phyloP scores from a whole-genome alignment of 495 filamentous ascomycete genomes.

The Sporormia fimetaria region DNA sequence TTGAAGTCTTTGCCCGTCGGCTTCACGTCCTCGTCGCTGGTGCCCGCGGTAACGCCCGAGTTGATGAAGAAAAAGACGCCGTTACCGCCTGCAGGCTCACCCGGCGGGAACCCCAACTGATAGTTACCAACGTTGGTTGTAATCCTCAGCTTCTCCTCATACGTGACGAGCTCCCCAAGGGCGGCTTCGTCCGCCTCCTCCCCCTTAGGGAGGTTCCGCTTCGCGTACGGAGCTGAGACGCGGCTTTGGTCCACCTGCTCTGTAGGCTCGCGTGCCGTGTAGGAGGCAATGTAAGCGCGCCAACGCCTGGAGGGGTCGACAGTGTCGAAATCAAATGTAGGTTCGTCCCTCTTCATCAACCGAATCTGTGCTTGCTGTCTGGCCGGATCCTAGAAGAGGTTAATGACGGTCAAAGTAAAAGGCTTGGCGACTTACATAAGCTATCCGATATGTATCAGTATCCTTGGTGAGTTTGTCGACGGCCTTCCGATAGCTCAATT shows the following conservation, averaged over 20 bases:
- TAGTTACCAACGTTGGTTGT: slow-evolving; percentile 11
- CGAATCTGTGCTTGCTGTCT: slow-evolving; percentile 51
- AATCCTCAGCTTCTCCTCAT: slow-evolving; percentile 18
- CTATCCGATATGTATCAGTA: slow-evolving; percentile 76
- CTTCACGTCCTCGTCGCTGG: slow-evolving; percentile 19
- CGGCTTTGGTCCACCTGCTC: slow-evolving; percentile 62
- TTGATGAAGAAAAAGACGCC: slow-evolving; percentile 15
- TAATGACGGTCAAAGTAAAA: slow-evolving; percentile 1
- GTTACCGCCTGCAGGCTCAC: slow-evolving; percentile 3
- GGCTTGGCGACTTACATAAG: slow-evolving; percentile 52
- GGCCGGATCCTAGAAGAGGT: slow-evolving; percentile 29
- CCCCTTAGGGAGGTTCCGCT: slow-evolving; percentile 58
- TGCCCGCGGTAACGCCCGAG: slow-evolving; percentile 6
- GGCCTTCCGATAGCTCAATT: slow-evolving; percentile 76
- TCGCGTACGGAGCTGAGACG: slow-evolving; percentile 56
- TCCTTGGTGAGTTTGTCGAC: slow-evolving; percentile 81
- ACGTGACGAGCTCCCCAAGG: slow-evolving; percentile 18
- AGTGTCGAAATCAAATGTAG: slow-evolving; percentile 56
- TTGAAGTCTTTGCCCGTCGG: slow-evolving; percentile 37
- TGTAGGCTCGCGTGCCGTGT: slow-evolving; percentile 74
- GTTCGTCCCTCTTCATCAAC: slow-evolving; percentile 68
- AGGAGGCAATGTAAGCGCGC: slow-evolving; percentile 91
- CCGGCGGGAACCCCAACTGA: slow-evolving; percentile 13
- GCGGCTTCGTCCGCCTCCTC: slow-evolving; percentile 35
- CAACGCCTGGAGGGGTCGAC: slow-evolving; percentile 48